Base-by-base conservation (phyloP, 73 alveolate genomes). In the Durusdinium trenchii region DNA sequence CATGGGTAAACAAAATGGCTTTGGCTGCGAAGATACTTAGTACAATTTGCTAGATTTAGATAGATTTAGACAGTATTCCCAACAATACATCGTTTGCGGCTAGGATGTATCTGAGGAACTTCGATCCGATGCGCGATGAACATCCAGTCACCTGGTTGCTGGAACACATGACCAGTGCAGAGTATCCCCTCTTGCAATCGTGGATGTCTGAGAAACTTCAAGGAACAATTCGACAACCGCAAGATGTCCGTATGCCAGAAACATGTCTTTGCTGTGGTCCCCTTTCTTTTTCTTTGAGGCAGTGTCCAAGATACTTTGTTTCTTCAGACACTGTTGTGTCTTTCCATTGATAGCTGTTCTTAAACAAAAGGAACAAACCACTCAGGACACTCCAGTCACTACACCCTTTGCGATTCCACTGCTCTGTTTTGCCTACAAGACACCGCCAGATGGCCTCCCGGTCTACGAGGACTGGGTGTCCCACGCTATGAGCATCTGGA, bases 131-230 rank as follows among this genome's bases (percentile, higher is more conserved):
- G 86, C 43, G 42, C 18, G 86, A 76, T 20, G 42, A 76, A 36
- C 86, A 76, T 43, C 86, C 86, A 26, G 86, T 76, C 42, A 42
- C 28, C 42, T 76, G 86, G 86, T 57, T 76, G 12, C 30, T 76
- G 86, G 43, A 35, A 36, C 40, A 76, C 38, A 10, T 76, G 60
- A 43, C 50, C 51, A 4, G 6, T 12, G 51, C 12, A 1, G 26
- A 38, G n/a, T 71, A 38, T 36, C 52, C 0, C 28, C 32, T 50
- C 32, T 5, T 71, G 51, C 7, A 36, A 28, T 14, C 16, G 2
- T 71, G 83, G 83, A 6, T 38, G 51, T 9, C 9, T 71, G 83
- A 71, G 32, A n/a, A n/a, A n/a, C n/a, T 71, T 36, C 1, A 14
- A 3, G 83, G 26, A 5, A 32, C n/a, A 36, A 7, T 16, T 6